Base-by-base conservation (phyloP, 2,329 filamentous ascomycete species). In the Decorospora gaudefroyi region DNA sequence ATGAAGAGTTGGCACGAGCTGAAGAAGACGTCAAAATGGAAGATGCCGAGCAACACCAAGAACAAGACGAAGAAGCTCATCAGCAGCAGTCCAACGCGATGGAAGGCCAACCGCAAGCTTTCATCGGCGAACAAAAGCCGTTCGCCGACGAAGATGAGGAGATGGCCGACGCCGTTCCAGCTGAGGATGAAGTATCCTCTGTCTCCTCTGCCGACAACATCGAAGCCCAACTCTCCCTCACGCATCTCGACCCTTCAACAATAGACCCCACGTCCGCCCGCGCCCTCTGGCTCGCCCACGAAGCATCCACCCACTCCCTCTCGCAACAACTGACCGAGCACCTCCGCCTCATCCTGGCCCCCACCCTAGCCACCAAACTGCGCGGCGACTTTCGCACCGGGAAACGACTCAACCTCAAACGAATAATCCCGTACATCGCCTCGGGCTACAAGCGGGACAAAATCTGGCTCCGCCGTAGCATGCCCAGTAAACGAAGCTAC, bases 401-500 rank as follows among this genome's bases (percentile, higher is more conserved):
- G 52, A 99, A 99, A 71, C 87, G 93, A 0, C 88, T 99, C 61
- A 99, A 97, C 73, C 96, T 99, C 77, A 97, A 97, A 74, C 90
- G 92, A 59, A 99, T 99, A 73, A 99, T 99, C 62, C 93, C 95
- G 0, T 99, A 99, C 74, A 97, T 99, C 59, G 93, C 95, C 1
- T 97, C 91, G 0, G 86, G 88, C 67, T 99, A 96, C 80, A 97
- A 96, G 78, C 88, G 93, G 49, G 93, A 99, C 81, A 99, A 99
- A 78, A 99, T 99, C 73, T 99, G 93, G 93, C 95, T 99, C 86
- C 87, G 95, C 10, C 85, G 95, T 42, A 86, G 84, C 22, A 84
- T 96, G 35, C 95, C 95, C 1, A 92, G 86, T 25, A 97, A 97
- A 74, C 87, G 95, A 27, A 87, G 86, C 44, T 99, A 99, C 73